phyloP scores from a whole-genome alignment of 345 rosid genomes.

The Syzygium jambos region DNA sequence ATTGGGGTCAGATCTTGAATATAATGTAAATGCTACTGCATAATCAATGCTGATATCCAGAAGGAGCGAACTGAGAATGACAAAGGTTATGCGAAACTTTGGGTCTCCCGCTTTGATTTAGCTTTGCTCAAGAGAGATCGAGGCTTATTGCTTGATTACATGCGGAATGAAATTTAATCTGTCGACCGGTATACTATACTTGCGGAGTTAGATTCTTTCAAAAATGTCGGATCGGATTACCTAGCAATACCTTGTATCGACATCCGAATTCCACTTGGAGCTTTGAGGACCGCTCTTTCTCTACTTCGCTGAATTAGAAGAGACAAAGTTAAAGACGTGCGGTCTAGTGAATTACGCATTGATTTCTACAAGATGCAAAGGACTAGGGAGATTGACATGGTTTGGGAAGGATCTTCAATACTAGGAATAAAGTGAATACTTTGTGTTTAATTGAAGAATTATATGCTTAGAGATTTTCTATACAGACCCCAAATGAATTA shows the following conservation, averaged over 20 bases:
- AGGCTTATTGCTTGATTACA: not conserved
- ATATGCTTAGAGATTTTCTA: not conserved
- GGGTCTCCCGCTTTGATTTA: not conserved
- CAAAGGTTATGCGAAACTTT: not conserved
- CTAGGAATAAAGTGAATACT: not conserved
- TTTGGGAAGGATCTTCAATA: not conserved
- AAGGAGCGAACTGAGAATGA: not conserved
- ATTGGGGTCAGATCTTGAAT: not conserved
- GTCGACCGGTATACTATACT: rapidly evolving
- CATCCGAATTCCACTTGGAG: not conserved
- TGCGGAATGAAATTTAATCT: not conserved
- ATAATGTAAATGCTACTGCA: not conserved
- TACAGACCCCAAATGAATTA: not conserved
- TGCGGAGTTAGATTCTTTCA: not conserved
- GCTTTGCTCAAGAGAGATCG: not conserved
- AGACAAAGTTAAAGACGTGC: not conserved
- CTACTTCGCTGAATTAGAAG: not conserved
- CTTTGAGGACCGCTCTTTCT: not conserved
- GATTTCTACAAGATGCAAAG: not conserved
- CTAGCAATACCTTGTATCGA: not conserved
- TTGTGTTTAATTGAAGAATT: not conserved
- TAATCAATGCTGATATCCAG: not conserved
- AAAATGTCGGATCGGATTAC: not conserved
- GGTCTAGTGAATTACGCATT: not conserved
- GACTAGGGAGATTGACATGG: rapidly evolving